phyloP scores from a whole-genome alignment of 192 early-diverging fungal species.

The Thamnidium elegans region DNA sequence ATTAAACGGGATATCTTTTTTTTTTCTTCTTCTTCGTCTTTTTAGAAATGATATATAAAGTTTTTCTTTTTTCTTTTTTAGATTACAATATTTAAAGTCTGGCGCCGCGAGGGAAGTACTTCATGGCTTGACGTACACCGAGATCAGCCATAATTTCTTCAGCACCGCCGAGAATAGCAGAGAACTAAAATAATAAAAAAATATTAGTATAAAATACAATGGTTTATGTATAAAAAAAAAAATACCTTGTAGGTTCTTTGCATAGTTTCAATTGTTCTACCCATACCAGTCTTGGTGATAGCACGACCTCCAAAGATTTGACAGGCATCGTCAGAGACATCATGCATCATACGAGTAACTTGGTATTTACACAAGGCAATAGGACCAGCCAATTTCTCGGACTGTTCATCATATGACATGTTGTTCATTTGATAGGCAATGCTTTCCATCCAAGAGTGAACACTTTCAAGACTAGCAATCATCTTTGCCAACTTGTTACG shows the following conservation, averaged over 20 bases:
- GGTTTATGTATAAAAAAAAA: not conserved
- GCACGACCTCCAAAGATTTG: slow-evolving; percentile 78
- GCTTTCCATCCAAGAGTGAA: slow-evolving; percentile 57
- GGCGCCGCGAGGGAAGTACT: slow-evolving; percentile 17
- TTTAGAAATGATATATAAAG: not conserved
- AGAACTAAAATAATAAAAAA: slow-evolving; percentile 10
- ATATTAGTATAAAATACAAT: not conserved
- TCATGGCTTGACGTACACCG: slow-evolving; percentile 61
- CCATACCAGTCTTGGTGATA: slow-evolving; percentile 72
- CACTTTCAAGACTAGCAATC: slow-evolving; percentile 40
- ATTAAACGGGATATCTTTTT: not conserved
- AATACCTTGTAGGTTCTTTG: slow-evolving; percentile 57
- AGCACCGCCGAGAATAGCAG: slow-evolving; percentile 41
- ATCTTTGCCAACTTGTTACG: slow-evolving; percentile 65
- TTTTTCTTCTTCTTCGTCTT: too few relatives aligned
- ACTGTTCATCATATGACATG: slow-evolving; percentile 62
- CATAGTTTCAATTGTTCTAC: slow-evolving; percentile 59
- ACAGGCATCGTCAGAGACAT: slow-evolving; percentile 62
- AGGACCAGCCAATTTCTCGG: slow-evolving; percentile 60
- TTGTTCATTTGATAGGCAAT: slow-evolving; percentile 69
- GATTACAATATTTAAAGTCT: too few relatives aligned
- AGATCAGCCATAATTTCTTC: slow-evolving; percentile 62
- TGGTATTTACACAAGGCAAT: slow-evolving; percentile 60
- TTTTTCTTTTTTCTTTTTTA: too few relatives aligned
- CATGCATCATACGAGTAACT: slow-evolving; percentile 53